phyloP scores from a whole-genome alignment of 768 basidiomycete species.

The Tubosaeta sp. region DNA sequence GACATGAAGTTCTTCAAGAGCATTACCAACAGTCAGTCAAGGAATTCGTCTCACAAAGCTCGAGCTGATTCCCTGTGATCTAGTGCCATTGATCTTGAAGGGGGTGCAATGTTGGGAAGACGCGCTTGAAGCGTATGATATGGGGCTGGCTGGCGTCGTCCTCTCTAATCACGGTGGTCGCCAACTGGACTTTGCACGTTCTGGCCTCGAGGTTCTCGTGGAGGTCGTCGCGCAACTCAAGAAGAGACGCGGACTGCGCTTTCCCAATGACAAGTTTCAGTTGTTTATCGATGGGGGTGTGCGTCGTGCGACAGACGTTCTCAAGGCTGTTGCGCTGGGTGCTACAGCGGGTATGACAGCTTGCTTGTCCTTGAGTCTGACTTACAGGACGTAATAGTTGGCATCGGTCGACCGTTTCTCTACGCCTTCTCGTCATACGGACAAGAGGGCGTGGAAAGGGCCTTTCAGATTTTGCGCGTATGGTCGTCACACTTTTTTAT shows the following conservation, averaged over 20 bases:
- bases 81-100: conserved; percentile 89
- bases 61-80: conserved; percentile 1
- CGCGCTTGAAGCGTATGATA: conserved; percentile 78
- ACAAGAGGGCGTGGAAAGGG: conserved; percentile 77
- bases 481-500: conserved; percentile 13
- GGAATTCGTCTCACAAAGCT: no score
- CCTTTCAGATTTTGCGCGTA: conserved; percentile 74
- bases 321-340: conserved; percentile 85
- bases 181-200: conserved; percentile 76
- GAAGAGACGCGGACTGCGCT: conserved; percentile 58
- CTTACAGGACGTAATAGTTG: conserved; percentile 43
- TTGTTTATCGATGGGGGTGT: conserved; percentile 95
- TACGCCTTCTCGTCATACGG: conserved; percentile 92
- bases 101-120: conserved; percentile 92
- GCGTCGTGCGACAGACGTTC: conserved; percentile 80
- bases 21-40: conserved; percentile 57
- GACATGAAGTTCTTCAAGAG: conserved; percentile 65
- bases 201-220: conserved; percentile 85
- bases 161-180: conserved; percentile 87
- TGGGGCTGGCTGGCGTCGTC: conserved; percentile 68
- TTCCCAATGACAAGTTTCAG: conserved; percentile 78
- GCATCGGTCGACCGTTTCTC: conserved; percentile 81
- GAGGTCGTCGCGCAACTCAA: conserved; percentile 76
- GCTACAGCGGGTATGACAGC: conserved; percentile 66
- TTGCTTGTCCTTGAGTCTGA: background rate